These are phyloP conservation scores for Theileria annulata DNA, from an alignment of 169 alveolate species.

Conservation along the genomic window DNA sequence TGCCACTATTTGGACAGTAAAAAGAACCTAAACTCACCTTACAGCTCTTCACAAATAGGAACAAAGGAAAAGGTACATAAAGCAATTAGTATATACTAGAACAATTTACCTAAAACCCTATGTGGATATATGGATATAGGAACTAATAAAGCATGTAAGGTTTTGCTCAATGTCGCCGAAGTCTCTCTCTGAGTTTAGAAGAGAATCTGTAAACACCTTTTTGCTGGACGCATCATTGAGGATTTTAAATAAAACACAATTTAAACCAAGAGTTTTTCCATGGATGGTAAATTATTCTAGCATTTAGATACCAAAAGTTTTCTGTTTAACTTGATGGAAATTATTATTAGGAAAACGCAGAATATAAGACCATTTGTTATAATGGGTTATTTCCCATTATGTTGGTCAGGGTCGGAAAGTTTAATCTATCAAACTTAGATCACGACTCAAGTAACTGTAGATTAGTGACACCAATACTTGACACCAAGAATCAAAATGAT, in stretches of 20 bases:
- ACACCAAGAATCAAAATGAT: neutral
- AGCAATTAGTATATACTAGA: neutral
- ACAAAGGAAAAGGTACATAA: constrained; percentile 46
- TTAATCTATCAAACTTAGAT: constrained; percentile 29
- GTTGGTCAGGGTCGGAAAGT: constrained; percentile 48
- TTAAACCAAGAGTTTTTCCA: constrained; percentile 45
- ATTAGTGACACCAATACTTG: constrained; percentile 46
- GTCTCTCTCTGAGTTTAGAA: constrained; percentile 44
- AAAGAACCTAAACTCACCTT: constrained; percentile 35
- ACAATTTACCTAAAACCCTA: no score
- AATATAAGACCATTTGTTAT: constrained; percentile 43
- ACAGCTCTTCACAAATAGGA: constrained; percentile 28
- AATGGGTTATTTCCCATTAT: constrained; percentile 57
- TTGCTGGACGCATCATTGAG: constrained; percentile 58
- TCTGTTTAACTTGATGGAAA: neutral
- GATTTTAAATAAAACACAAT: constrained; percentile 24
- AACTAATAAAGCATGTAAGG: constrained; percentile 36
- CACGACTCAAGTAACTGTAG: constrained; percentile 50
- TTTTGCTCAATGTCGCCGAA: constrained; percentile 67
- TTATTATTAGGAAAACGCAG: constrained; percentile 32
- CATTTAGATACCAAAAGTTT: neutral
- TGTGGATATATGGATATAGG: constrained; percentile 3
- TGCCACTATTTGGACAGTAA: constrained; percentile 48
- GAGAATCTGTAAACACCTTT: constrained; percentile 41
- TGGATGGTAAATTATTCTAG: constrained; percentile 32